Percentiles rank a stretch among this genome's conserved stretches.
Evolutionary conservation across 768 basidiomycete species (phyloP).

Genomic region (Royoungia palumana): DNA sequence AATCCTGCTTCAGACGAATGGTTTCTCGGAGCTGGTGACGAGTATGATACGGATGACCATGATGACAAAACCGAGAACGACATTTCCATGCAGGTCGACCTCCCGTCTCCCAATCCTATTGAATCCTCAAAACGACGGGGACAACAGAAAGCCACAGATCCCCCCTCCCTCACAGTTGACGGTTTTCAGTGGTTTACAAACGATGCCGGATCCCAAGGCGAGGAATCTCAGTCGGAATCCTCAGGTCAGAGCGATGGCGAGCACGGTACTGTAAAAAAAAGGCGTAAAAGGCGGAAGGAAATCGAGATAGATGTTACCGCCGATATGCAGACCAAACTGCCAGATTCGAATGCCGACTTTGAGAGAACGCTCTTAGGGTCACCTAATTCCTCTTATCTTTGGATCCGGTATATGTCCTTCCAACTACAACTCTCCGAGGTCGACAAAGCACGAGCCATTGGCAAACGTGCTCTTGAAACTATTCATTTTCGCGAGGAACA

Average conservation of each 20-base stretch:
- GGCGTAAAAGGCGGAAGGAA: conserved; percentile 63
- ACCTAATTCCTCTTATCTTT: conserved; percentile 95
- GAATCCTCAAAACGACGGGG: neutral
- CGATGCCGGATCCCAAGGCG: conserved; percentile 30
- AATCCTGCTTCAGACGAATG: conserved; percentile 19
- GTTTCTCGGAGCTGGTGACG: conserved; percentile 10
- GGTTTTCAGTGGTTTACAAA: conserved; percentile 73
- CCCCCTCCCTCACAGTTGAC: conserved; percentile 47
- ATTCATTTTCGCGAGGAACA: conserved; percentile 96
- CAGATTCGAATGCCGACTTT: conserved; percentile 92
- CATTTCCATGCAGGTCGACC: conserved; percentile 19
- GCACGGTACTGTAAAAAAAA: conserved; percentile 46
- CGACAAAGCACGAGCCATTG: conserved; percentile 90
- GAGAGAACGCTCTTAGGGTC: conserved; percentile 90
- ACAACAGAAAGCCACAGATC: neutral
- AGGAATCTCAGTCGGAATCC: conserved; percentile 39
- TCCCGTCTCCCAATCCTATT: neutral
- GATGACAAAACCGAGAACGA: conserved; percentile 20
- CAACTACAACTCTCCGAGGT: conserved; percentile 95
- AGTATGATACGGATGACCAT: conserved; percentile 9
- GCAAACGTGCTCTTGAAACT: conserved; percentile 73
- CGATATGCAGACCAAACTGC: conserved; percentile 79
- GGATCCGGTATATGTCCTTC: conserved; percentile 99
- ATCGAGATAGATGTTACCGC: conserved; percentile 81
- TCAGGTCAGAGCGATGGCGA: conserved; percentile 43